Evolutionary conservation across 2,329 filamentous ascomycete genomes (phyloP), one percentile per base, ranked within the genome.

Genomic region (Zymoseptoria pseudotritici): DNA sequence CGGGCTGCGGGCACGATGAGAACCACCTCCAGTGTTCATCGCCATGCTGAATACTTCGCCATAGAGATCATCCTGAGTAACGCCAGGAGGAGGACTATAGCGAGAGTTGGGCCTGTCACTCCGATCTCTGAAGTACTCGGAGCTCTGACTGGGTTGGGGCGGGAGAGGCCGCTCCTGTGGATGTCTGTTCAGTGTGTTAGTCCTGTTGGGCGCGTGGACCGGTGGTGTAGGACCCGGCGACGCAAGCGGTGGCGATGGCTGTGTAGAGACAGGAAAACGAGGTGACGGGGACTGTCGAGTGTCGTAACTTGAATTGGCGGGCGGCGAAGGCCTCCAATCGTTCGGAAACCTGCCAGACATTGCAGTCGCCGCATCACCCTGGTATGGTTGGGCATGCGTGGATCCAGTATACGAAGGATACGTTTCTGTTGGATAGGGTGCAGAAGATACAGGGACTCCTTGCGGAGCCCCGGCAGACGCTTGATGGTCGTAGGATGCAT

Each of bases 101-200:
- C 42, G 24, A 46, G 54, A 36, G 49, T 21, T 22, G 22, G 36
- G 36, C 55, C 19, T 36, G 21, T 29, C 55, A 31, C 2, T 29
- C n/a, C 21, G 46, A n/a, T 66, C 67, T n/a, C 59, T 63, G 50
- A 74, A 71, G 67, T 73, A 75, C 54, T 77, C 75, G 17, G 73
- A 72, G 58, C 70, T 68, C 11, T 69, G 60, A 26, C 66, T 63
- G 5, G 83, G 83, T 9, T 81, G 80, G 0, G 82, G 82, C 2
- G 84, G 84, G n/a, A 86, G 75, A 36, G 84, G 83, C 22, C 84
- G 76, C 8, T 81, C 72, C 54, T 82, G 79, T 7, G 81, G 83
- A 70, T 86, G 83, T 57, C 82, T 79, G 21, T 78, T 80, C 7
- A 81, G 67, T 0, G 82, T 83, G 63, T 80, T 78, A 2, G 77